A percentile compares a stretch with the other conserved stretches of the same genome.
phyloP scores from a whole-genome alignment of 2,329 filamentous ascomycete species.

The Botryotinia globosa region DNA sequence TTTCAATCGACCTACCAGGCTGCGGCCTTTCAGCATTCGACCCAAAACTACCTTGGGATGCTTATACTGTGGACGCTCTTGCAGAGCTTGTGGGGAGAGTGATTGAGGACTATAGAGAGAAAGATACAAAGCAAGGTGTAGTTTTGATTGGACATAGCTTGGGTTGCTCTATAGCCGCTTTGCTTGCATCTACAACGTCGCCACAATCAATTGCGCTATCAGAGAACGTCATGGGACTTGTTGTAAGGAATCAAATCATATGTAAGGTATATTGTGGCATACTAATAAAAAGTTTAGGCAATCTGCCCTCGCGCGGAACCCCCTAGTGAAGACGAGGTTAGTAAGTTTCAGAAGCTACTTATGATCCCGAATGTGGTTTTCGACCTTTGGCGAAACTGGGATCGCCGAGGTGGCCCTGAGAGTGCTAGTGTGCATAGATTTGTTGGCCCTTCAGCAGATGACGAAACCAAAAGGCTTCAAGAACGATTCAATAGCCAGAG shows the following conservation, averaged over 20 bases:
- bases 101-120: constrained; percentile 70
- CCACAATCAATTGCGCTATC: constrained; percentile 53
- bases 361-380: constrained; percentile 71
- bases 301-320: constrained; percentile 76
- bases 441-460: constrained; percentile 63
- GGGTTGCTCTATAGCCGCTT: constrained; percentile 75
- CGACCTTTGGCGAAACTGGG: constrained; percentile 72
- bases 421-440: constrained; percentile 80
- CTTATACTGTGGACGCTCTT: constrained; percentile 76
- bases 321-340: constrained; percentile 51
- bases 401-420: constrained; percentile 72
- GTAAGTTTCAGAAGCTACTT: constrained; percentile 55
- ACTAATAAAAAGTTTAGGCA: constrained; percentile 34
- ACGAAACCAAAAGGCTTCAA: constrained; percentile 65
- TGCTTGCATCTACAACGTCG: constrained; percentile 58
- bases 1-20: constrained; percentile 86
- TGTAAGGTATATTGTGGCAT: neutral
- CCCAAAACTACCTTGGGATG: constrained; percentile 63
- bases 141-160: constrained; percentile 87
- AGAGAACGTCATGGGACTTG: constrained; percentile 67
- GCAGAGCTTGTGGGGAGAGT: constrained; percentile 70
- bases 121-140: constrained; percentile 63
- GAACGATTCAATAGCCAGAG: constrained; percentile 79
- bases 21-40: constrained; percentile 78
- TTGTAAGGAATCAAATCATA: constrained; percentile 46